A percentile compares a stretch with the other conserved stretches of the same genome.
Evolutionary conservation across 2,329 filamentous ascomycete species (phyloP).

Genomic region (Penicillium carneum): DNA sequence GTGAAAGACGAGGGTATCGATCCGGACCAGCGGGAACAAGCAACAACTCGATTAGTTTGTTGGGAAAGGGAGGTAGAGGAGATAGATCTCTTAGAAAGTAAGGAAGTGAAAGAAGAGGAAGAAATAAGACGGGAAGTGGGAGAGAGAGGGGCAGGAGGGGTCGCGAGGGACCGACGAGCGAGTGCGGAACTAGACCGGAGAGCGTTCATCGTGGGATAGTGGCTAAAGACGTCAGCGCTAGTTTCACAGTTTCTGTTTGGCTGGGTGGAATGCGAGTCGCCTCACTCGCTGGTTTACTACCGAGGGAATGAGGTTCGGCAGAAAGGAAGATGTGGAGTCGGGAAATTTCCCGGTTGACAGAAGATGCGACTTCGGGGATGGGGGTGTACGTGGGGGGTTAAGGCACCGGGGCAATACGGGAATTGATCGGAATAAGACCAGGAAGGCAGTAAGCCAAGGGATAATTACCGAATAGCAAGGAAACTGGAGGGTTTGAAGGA

Average conservation of each 20-base stretch:
- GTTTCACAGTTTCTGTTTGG: constrained; percentile 34
- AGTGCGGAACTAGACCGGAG: constrained; percentile 52
- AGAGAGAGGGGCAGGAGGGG: constrained; percentile 42
- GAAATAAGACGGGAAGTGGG: constrained; percentile 41
- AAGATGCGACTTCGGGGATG: constrained; percentile 12
- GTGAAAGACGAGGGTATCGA: constrained; percentile 38
- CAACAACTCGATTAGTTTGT: constrained; percentile 32
- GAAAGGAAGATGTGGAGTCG: constrained; percentile 47
- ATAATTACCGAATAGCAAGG: constrained; percentile 30
- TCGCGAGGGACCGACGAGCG: constrained; percentile 44
- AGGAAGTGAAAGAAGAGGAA: constrained; percentile 34
- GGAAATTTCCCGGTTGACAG: constrained; percentile 9
- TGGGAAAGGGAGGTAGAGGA: constrained; percentile 37
- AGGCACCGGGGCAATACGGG: constrained; percentile 29
- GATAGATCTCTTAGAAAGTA: constrained; percentile 38
- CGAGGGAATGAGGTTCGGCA: constrained; percentile 47
- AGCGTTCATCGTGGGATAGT: constrained; percentile 42
- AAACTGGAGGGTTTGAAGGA: constrained; percentile 10
- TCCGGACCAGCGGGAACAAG: constrained; percentile 43
- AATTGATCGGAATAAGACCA: constrained; percentile 30
- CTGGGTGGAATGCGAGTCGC: constrained; percentile 19
- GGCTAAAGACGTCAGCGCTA: constrained; percentile 29
- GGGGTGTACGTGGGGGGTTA: constrained; percentile 16
- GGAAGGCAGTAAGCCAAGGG: constrained; percentile 21
- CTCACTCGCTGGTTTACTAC: constrained; percentile 34